A percentile compares a stretch with the other conserved stretches of the same genome.
phyloP scores from a whole-genome alignment of 129 eudicot genomes.

The Silybum marianum region DNA sequence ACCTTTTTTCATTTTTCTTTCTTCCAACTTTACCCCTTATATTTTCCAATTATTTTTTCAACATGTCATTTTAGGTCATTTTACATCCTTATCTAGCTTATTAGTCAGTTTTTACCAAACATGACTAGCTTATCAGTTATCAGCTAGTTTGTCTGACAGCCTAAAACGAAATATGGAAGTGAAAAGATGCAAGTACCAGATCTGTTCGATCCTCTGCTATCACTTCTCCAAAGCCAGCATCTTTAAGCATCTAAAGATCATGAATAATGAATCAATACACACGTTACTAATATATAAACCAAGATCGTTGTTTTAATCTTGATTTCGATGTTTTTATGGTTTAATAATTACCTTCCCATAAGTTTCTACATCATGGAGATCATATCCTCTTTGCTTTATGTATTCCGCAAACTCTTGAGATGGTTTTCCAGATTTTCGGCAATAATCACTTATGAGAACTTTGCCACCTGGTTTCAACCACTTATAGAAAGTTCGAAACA shows the following conservation, averaged over 20 bases:
- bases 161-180: background rate
- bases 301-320: background rate
- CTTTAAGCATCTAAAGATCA: slow-evolving; percentile 76
- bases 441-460: slow-evolving; percentile 92
- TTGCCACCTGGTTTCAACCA: slow-evolving; percentile 99
- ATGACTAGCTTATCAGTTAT: too few species aligned
- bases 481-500: slow-evolving; percentile 78
- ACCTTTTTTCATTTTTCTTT: too few species aligned
- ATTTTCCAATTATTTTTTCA: too few species aligned
- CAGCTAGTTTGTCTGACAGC: too few species aligned
- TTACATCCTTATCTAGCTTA: too few species aligned
- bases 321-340: background rate
- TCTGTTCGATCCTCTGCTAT: slow-evolving; percentile 93
- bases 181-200: slow-evolving; percentile 50
- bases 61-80: too few species aligned
- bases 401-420: slow-evolving; percentile 80
- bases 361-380: slow-evolving; percentile 86
- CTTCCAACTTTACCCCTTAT: too few species aligned
- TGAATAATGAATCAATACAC: background rate
- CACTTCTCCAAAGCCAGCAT: slow-evolving; percentile 83
- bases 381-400: slow-evolving; percentile 96
- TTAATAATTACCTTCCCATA: slow-evolving; percentile 69
- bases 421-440: slow-evolving; percentile 73
- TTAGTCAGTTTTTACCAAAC: too few species aligned
- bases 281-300: background rate